Conservation (phyloP, 441 rosid genomes). For the Erysimum pusillum region DNA sequence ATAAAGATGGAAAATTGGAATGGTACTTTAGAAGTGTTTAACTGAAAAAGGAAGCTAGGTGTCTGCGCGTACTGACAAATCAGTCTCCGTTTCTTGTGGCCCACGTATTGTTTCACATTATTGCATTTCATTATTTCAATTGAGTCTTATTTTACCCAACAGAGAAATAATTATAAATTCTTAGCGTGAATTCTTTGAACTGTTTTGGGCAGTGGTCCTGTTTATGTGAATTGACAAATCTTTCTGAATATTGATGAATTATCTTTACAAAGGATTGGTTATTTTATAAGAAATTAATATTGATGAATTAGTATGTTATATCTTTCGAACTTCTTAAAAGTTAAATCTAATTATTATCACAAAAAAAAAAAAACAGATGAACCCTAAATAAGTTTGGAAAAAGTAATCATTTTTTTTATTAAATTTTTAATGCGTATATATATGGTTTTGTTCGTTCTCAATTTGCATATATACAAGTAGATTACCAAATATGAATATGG, state of each 20-base stretch:
- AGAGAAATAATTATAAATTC: not conserved
- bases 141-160: not conserved
- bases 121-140: conserved; percentile 21
- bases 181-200: conserved; percentile 21
- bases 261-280: not conserved
- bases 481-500: too few species aligned
- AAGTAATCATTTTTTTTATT: not conserved
- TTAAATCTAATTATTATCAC: not conserved
- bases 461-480: too few species aligned
- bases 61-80: conserved; percentile 40
- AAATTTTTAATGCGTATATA: not conserved
- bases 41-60: conserved; percentile 39
- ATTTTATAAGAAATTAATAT: not conserved
- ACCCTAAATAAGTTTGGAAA: not conserved
- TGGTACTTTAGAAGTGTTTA: conserved; percentile 44
- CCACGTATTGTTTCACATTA: conserved; percentile 41
- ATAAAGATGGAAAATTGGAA: conserved; percentile 32
- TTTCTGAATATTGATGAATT: too few species aligned
- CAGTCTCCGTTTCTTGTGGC: conserved; percentile 46
- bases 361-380: too few species aligned
- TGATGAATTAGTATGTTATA: not conserved
- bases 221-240: conserved; percentile 10
- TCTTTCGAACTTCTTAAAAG: not conserved
- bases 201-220: conserved; percentile 29
- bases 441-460: not conserved